Evolutionary conservation across 371 early-diverging fungal genomes (phyloP).

Genomic region (Mortierella sp.): DNA sequence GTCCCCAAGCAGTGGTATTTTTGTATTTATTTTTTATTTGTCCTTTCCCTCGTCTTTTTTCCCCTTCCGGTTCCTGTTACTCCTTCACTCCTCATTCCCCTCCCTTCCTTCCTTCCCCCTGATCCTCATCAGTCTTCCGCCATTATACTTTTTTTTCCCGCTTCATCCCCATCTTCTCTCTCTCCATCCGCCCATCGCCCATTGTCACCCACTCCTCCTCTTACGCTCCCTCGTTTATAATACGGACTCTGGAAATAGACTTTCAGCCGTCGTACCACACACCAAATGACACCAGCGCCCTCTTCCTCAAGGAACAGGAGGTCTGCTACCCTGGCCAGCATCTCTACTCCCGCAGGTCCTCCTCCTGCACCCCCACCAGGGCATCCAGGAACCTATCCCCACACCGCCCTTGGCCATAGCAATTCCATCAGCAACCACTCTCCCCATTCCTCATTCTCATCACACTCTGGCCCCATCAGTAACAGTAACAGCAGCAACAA

Average conservation of each 20-base stretch:
- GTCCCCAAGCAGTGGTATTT: background rate
- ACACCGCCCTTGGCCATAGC: conserved; percentile 9
- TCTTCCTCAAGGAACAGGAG: conserved; percentile 39
- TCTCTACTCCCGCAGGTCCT: conserved; percentile 27
- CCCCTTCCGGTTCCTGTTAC: background rate
- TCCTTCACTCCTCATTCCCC: background rate
- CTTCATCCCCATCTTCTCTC: background rate
- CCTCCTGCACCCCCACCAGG: conserved; percentile 35
- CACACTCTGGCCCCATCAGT: conserved; percentile 31
- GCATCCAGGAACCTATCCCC: background rate
- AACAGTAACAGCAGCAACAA: conserved; percentile 12
- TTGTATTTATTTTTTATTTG: background rate
- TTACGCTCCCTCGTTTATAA: background rate
- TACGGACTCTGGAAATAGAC: background rate
- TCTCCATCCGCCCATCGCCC: background rate
- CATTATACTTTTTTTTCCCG: too few relatives aligned
- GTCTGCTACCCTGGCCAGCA: conserved; percentile 41
- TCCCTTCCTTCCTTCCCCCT: background rate
- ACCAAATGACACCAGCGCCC: conserved; percentile 33
- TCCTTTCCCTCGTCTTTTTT: background rate
- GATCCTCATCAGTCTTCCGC: too few relatives aligned
- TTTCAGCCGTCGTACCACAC: background rate
- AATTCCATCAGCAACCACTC: conserved; percentile 25
- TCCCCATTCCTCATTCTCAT: conserved; percentile 44
- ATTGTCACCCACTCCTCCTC: background rate